Percentiles rank a stretch among this genome's conserved stretches.
phyloP scores from a whole-genome alignment of 192 early-diverging fungal species.

The Phlyctochytrium planicorne region DNA sequence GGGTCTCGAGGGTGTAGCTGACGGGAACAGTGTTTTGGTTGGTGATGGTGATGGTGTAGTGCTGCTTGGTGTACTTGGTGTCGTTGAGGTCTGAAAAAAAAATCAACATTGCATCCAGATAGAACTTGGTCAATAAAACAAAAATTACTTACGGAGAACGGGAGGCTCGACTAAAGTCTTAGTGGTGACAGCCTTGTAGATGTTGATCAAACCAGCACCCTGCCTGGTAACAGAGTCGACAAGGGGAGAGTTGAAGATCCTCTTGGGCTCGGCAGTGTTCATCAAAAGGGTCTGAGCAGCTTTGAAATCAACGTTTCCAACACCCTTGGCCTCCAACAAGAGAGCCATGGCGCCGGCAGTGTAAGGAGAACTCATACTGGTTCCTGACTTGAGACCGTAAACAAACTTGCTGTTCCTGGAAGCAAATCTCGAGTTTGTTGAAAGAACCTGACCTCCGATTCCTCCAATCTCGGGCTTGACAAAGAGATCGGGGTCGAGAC shows the following conservation, averaged over 20 bases:
- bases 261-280: conserved; percentile 10
- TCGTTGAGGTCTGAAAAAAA: conserved; percentile 4
- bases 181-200: conserved; percentile 41
- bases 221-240: conserved; percentile 25
- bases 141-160: conserved; percentile 22
- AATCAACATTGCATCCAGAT: background rate
- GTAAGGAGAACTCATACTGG: conserved; percentile 80
- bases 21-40: background rate
- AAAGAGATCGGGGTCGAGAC: conserved; percentile 67
- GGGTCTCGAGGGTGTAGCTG: background rate
- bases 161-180: conserved; percentile 39
- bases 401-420: background rate
- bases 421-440: conserved; percentile 9
- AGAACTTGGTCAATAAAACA: background rate
- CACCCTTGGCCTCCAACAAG: conserved; percentile 40
- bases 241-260: conserved; percentile 20
- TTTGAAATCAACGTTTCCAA: conserved; percentile 10
- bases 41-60: background rate
- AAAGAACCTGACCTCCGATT: conserved; percentile 33
- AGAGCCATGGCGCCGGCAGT: conserved; percentile 70
- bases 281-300: conserved; percentile 25
- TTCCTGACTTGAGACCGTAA: conserved; percentile 50
- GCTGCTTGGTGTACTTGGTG: background rate
- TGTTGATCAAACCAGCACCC: conserved; percentile 57
- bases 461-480: conserved; percentile 51